These are phyloP conservation scores for Acer negundo DNA, from an alignment of 345 rosid species.

Conservation along the genomic window DNA sequence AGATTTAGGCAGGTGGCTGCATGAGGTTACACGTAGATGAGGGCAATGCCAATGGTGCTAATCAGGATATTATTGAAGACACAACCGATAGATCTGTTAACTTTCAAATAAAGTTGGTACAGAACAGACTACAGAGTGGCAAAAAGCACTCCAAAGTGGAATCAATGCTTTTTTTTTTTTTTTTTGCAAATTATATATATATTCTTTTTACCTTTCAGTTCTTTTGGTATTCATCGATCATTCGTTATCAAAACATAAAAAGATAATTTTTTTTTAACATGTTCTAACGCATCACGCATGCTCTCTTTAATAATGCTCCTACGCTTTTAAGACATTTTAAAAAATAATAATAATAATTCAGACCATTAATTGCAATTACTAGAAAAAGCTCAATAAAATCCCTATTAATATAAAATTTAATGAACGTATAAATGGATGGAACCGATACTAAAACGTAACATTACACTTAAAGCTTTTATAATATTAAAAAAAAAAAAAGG, in stretches of 20 bases:
- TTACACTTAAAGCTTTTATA: too few relatives aligned
- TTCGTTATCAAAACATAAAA: background rate
- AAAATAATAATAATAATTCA: too few relatives aligned
- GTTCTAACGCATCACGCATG: background rate
- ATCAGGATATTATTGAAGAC: background rate
- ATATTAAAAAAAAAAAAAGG: too few relatives aligned
- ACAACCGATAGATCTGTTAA: background rate
- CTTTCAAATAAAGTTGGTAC: background rate
- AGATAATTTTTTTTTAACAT: background rate
- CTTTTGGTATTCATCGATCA: background rate
- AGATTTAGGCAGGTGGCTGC: background rate
- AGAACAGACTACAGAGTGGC: background rate
- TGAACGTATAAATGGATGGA: too few relatives aligned
- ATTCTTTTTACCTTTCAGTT: too few relatives aligned
- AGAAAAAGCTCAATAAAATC: too few relatives aligned
- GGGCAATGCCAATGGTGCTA: background rate
- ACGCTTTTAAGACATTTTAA: background rate
- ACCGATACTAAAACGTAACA: too few relatives aligned
- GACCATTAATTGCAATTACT: too few relatives aligned
- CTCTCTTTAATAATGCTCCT: conserved; percentile 3
- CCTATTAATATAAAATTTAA: too few relatives aligned
- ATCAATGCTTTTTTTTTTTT: too few relatives aligned
- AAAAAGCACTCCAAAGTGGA: too few relatives aligned
- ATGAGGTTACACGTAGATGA: background rate
- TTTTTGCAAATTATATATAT: background rate